Percentiles rank a stretch among this genome's conserved stretches.
phyloP scores from a whole-genome alignment of 2,329 filamentous ascomycete genomes.

The Ceratocystis papillata region DNA sequence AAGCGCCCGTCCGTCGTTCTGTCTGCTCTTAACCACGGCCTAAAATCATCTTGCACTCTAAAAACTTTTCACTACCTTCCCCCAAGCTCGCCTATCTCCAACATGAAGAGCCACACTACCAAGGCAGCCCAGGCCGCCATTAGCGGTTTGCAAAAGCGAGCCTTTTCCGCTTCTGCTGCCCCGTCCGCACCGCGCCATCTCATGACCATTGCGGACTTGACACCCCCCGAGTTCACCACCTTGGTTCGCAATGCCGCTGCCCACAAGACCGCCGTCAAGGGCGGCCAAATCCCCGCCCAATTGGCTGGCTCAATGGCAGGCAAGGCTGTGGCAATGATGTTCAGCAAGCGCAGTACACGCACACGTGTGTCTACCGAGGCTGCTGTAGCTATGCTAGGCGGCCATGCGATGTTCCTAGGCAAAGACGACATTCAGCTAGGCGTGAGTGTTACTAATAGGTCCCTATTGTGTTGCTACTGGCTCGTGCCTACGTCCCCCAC shows the following conservation, averaged over 20 bases:
- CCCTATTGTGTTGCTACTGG: too few relatives aligned
- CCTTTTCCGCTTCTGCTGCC: constrained; percentile 34
- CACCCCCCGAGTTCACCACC: constrained; percentile 63
- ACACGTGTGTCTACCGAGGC: constrained; percentile 90
- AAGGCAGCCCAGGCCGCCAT: constrained; percentile 31
- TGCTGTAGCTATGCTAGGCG: constrained; percentile 77
- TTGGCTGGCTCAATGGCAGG: constrained; percentile 56
- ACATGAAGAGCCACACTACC: constrained; percentile 32
- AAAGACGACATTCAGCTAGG: constrained; percentile 95
- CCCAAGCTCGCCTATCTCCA: constrained; percentile 16
- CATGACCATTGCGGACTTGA: constrained; percentile 81
- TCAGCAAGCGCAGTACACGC: constrained; percentile 88
- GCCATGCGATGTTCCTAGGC: constrained; percentile 91
- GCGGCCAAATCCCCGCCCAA: constrained; percentile 47
- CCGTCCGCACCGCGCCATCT: constrained; percentile 59
- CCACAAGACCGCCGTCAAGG: constrained; percentile 69
- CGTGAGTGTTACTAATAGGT: constrained; percentile 38
- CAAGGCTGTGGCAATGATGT: constrained; percentile 86
- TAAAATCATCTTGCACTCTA: background rate
- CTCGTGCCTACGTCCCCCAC: background rate
- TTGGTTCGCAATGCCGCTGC: constrained; percentile 72
- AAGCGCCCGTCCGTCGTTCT: background rate
- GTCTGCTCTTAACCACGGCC: background rate
- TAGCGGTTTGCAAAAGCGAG: constrained; percentile 35
- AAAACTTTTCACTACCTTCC: background rate